Conservation (phyloP, 2,329 filamentous ascomycete species). For the Cytospora piceicola region DNA sequence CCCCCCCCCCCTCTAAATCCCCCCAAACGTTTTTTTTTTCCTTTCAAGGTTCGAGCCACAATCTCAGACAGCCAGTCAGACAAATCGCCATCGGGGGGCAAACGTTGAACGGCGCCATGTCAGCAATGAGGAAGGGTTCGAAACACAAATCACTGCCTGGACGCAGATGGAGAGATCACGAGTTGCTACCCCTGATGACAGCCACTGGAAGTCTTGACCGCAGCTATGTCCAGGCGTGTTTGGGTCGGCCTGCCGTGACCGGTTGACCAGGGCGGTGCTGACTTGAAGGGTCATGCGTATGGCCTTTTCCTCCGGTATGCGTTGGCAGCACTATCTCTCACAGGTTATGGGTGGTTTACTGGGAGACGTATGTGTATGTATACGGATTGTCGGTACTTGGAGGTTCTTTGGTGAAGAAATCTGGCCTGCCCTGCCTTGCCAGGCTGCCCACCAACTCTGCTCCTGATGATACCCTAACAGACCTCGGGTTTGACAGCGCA, state of each 20-base stretch:
- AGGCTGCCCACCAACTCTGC: constrained; percentile 1
- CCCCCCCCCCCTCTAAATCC: background rate
- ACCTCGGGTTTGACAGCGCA: background rate
- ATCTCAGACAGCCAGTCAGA: constrained; percentile 4
- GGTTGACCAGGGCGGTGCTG: background rate
- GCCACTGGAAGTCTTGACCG: constrained; percentile 4
- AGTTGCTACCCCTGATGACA: background rate
- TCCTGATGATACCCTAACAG: constrained; percentile 10
- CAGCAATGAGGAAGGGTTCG: background rate
- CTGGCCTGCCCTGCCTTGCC: constrained; percentile 2
- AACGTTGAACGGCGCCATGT: constrained; percentile 4
- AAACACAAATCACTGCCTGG: background rate
- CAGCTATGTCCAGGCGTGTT: background rate
- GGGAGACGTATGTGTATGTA: background rate
- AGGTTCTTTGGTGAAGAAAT: constrained; percentile 4
- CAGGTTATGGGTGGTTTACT: constrained; percentile 3
- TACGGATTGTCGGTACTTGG: background rate
- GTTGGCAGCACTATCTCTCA: constrained; percentile 20
- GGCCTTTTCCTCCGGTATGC: constrained; percentile 14
- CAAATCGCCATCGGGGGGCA: background rate
- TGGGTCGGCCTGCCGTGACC: constrained; percentile 4
- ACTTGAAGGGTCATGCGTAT: constrained; percentile 28
- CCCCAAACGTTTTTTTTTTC: too few species aligned
- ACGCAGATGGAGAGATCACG: constrained; percentile 11
- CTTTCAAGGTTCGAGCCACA: constrained; percentile 21